phyloP scores from a whole-genome alignment of 1,139 yeast genomes.

The Diutina scorzettiae region DNA sequence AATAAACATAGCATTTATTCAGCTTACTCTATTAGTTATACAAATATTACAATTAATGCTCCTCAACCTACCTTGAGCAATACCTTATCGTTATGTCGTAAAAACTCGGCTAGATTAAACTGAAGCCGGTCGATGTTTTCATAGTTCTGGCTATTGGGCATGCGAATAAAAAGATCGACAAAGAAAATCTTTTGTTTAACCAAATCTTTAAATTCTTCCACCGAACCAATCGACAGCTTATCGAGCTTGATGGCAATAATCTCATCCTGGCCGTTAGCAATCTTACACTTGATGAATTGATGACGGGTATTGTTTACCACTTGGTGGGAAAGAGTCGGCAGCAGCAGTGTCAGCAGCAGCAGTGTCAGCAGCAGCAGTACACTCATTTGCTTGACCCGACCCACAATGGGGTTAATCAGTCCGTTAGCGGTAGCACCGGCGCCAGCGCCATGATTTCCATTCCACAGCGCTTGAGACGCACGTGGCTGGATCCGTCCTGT shows the following conservation, averaged over 20 bases:
- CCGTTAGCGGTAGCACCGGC: neutral
- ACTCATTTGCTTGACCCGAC: neutral
- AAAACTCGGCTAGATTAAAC: slow-evolving; percentile 16
- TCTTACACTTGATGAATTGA: slow-evolving; percentile 15
- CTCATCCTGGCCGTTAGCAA: slow-evolving; percentile 19
- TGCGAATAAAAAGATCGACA: slow-evolving; percentile 18
- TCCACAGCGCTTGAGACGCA: neutral
- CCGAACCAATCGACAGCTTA: slow-evolving; percentile 15
- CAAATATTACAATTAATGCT: too few relatives aligned
- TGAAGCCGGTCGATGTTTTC: slow-evolving; percentile 12
- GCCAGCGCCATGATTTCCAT: neutral
- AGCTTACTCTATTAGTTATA: neutral
- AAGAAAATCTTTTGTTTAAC: slow-evolving; percentile 18
- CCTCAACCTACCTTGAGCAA: slow-evolving; percentile 12
- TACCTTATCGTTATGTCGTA: slow-evolving; percentile 14
- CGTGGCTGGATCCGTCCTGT: slow-evolving; percentile 2
- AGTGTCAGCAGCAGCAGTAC: neutral
- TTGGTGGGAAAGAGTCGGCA: neutral
- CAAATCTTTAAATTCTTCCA: slow-evolving; percentile 19
- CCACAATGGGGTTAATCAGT: neutral
- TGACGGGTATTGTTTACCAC: neutral
- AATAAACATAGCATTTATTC: neutral
- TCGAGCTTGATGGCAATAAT: slow-evolving; percentile 18
- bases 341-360: slow-evolving; percentile 6
- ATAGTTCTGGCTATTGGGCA: slow-evolving; percentile 13